These are phyloP conservation scores for Phytophthora pini DNA, from an alignment of 352 stramenopile species.

Conservation along the genomic window DNA sequence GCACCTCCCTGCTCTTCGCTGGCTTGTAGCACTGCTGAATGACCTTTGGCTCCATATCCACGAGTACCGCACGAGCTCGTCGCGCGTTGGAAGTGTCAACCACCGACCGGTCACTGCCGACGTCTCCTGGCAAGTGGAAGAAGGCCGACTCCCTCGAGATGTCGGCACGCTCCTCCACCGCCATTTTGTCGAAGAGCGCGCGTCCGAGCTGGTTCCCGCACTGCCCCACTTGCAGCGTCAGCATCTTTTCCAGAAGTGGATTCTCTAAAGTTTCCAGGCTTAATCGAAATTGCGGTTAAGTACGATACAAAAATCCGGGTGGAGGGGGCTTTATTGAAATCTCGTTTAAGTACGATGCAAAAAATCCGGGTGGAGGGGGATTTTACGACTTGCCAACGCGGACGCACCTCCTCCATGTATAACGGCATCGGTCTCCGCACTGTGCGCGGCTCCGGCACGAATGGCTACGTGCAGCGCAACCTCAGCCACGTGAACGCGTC, in stretches of 20 bases:
- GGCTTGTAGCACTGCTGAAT: constrained; percentile 56
- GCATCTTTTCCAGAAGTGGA: constrained; percentile 41
- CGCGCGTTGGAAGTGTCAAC: constrained; percentile 17
- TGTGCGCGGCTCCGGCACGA: constrained; percentile 87
- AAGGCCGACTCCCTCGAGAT: constrained; percentile 28
- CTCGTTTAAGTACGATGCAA: constrained; percentile 10
- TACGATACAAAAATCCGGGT: constrained; percentile 2
- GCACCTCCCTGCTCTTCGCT: neutral
- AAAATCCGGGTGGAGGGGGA: constrained; percentile 4
- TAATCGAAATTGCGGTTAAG: constrained; percentile 1
- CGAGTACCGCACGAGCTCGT: constrained; percentile 68
- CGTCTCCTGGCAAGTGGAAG: constrained; percentile 35
- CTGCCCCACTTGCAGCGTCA: constrained; percentile 79
- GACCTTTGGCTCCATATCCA: constrained; percentile 89
- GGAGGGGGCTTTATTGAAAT: constrained; percentile 1
- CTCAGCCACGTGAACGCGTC: constrained; percentile 77
- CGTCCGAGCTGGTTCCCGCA: constrained; percentile 80
- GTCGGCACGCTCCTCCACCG: constrained; percentile 33
- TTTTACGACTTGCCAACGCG: constrained; percentile 1
- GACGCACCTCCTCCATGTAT: constrained; percentile 62
- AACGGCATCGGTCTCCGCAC: constrained; percentile 90
- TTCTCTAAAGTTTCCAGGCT: constrained; percentile 8
- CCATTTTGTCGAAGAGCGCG: constrained; percentile 69
- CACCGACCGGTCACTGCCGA: constrained; percentile 27
- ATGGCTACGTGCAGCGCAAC: constrained; percentile 90